Evolutionary conservation across 495 filamentous ascomycete genomes (phyloP).

Genomic region (Xeromyces bisporus): DNA sequence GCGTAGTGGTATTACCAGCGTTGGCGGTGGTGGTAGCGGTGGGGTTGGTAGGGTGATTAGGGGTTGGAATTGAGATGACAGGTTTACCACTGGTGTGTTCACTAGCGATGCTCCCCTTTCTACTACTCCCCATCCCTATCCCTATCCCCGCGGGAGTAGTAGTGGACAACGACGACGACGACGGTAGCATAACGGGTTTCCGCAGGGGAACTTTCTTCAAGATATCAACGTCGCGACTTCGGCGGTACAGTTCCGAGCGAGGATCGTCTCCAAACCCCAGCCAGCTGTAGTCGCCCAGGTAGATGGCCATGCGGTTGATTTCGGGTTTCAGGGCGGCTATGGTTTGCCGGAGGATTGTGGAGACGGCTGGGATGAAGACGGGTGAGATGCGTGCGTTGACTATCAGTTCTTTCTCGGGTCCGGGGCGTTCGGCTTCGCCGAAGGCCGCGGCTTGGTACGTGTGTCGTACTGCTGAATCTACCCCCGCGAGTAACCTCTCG

Average conservation of each 20-base stretch:
- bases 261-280: conserved; percentile 29
- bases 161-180: too few species aligned
- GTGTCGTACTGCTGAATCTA: conserved; percentile 30
- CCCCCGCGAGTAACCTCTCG: conserved; percentile 31
- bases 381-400: conserved; percentile 28
- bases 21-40: too few species aligned
- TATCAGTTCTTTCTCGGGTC: conserved; percentile 31
- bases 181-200: not conserved
- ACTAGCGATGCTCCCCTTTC: too few species aligned
- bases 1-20: not conserved
- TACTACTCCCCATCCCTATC: not conserved
- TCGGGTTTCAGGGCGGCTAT: conserved; percentile 23
- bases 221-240: conserved; percentile 24
- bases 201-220: conserved; percentile 26
- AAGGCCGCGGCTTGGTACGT: conserved; percentile 30
- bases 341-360: conserved; percentile 26
- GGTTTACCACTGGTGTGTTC: conserved; percentile 1
- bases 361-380: conserved; percentile 24
- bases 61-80: too few species aligned
- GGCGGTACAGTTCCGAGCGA: conserved; percentile 20
- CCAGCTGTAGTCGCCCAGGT: conserved; percentile 32
- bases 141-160: too few species aligned
- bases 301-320: conserved; percentile 31
- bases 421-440: conserved; percentile 28
- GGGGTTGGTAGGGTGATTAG: not conserved